phyloP scores from a whole-genome alignment of 2,329 filamentous ascomycete species.

The Ceratocystis alfenasii region DNA sequence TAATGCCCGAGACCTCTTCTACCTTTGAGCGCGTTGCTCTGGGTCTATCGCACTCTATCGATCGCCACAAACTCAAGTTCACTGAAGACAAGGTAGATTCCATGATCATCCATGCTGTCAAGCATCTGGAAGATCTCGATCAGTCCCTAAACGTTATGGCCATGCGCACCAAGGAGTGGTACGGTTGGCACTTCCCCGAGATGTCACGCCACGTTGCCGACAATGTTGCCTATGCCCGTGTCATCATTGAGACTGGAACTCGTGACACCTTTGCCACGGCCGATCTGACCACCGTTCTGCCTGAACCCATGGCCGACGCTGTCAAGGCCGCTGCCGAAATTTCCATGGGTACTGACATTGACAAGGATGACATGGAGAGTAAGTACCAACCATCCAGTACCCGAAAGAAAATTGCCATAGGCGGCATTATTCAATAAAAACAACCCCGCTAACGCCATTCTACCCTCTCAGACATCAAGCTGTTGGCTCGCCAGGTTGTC shows the following conservation, averaged over 20 bases:
- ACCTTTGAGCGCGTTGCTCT: conserved; percentile 91
- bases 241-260: conserved; percentile 83
- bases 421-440: not conserved
- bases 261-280: conserved; percentile 63
- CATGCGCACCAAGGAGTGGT: conserved; percentile 99
- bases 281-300: conserved; percentile 80
- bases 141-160: conserved; percentile 98
- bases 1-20: conserved; percentile 75
- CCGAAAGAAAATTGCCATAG: not conserved
- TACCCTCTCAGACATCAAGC: conserved; percentile 51
- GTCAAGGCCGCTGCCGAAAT: conserved; percentile 93
- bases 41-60: conserved; percentile 92
- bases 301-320: conserved; percentile 84
- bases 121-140: conserved; percentile 86
- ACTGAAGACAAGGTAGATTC: conserved; percentile 97
- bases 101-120: conserved; percentile 97
- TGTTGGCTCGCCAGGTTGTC: conserved; percentile 86
- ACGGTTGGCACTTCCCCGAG: conserved; percentile 99
- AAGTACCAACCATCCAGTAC: not conserved
- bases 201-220: conserved; percentile 95
- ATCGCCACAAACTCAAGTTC: conserved; percentile 96
- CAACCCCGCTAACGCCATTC: not conserved
- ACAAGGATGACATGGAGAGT: conserved; percentile 72
- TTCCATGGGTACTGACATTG: conserved; percentile 97
- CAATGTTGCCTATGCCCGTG: conserved; percentile 83